Evolutionary conservation across 805 yeast genomes (phyloP).

Genomic region (Candida saitoana): DNA sequence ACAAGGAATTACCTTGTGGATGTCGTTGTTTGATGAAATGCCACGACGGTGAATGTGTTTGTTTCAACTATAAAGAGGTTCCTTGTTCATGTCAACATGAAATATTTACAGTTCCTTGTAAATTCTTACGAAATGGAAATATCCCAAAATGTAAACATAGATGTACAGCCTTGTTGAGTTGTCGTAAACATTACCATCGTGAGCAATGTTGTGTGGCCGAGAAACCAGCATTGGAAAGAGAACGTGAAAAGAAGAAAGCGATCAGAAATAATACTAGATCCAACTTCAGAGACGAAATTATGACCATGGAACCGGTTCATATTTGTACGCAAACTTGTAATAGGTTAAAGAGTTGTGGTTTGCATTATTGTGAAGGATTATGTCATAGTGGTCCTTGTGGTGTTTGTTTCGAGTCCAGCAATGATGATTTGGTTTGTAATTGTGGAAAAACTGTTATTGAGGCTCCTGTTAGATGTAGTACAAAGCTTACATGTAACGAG

Average conservation of each 20-base stretch:
- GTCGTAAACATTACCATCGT: slow-evolving; percentile 76
- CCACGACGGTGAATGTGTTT: slow-evolving; percentile 74
- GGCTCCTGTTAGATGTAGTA: slow-evolving; percentile 87
- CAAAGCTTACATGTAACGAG: slow-evolving; percentile 55
- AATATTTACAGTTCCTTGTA: slow-evolving; percentile 61
- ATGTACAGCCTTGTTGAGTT: slow-evolving; percentile 70
- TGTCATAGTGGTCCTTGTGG: slow-evolving; percentile 81
- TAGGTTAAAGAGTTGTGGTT: slow-evolving; percentile 54
- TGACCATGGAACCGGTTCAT: slow-evolving; percentile 67
- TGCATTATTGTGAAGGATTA: slow-evolving; percentile 61
- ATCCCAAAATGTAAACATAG: slow-evolving; percentile 62
- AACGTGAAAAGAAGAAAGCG: slow-evolving; percentile 49
- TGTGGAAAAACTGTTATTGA: slow-evolving; percentile 75
- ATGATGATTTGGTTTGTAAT: slow-evolving; percentile 71
- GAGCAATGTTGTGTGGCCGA: slow-evolving; percentile 69
- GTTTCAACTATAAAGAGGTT: slow-evolving; percentile 48
- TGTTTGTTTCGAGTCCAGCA: slow-evolving; percentile 76
- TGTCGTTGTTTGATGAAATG: slow-evolving; percentile 65
- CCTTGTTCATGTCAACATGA: slow-evolving; percentile 63
- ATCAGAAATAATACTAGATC: slow-evolving; percentile 42
- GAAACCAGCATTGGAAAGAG: slow-evolving; percentile 52
- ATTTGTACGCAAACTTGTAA: slow-evolving; percentile 68
- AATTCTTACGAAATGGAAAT: slow-evolving; percentile 46
- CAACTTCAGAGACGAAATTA: slow-evolving; percentile 40
- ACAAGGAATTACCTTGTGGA: slow-evolving; percentile 65